Evolutionary conservation across 257 asterid genomes (phyloP).

Genomic region (Nicotiana tomentosiformis): DNA sequence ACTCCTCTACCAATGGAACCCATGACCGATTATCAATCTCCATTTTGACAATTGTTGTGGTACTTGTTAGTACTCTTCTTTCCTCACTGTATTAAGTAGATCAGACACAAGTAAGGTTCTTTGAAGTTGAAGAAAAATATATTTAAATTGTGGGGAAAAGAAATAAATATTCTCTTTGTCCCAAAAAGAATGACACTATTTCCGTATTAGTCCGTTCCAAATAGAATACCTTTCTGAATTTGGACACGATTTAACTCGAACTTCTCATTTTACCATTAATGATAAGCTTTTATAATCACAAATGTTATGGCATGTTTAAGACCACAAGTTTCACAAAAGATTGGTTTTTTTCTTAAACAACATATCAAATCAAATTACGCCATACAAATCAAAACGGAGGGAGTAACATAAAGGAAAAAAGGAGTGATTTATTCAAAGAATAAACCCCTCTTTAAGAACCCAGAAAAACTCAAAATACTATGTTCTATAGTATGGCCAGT

Average conservation of each 20-base stretch:
- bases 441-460: background rate
- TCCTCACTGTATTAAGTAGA: slow-evolving; percentile 33
- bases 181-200: no score
- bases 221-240: no score
- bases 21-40: slow-evolving; percentile 35
- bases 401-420: background rate
- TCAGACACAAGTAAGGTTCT: background rate
- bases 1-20: slow-evolving; percentile 60
- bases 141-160: background rate
- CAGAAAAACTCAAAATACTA: background rate
- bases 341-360: no score
- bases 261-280: no score
- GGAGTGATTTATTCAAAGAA: background rate
- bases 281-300: no score
- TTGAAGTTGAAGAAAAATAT: background rate
- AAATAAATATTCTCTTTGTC: background rate
- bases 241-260: no score
- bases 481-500: background rate
- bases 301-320: no score
- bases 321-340: no score
- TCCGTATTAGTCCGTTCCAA: no score
- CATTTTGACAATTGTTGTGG: slow-evolving; percentile 31
- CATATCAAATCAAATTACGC: no score
- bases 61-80: slow-evolving; percentile 13
- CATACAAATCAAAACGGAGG: no score